These are phyloP conservation scores for Tricholoma matsutake DNA, from an alignment of 768 basidiomycete species.

Conservation along the genomic window DNA sequence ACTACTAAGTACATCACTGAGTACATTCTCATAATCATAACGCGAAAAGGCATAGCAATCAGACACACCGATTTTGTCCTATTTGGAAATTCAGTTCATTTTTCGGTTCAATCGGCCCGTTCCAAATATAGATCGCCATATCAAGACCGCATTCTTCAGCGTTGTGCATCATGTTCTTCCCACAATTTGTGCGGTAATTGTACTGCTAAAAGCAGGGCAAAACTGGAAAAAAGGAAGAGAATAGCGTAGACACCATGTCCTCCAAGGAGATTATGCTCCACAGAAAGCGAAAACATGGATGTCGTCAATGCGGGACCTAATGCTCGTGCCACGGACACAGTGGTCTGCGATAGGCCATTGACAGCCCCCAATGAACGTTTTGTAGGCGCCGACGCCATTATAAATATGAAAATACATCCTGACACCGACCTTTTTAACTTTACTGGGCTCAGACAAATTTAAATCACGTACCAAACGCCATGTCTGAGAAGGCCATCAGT, in stretches of 20 bases:
- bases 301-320: constrained; percentile 51
- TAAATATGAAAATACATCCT: constrained; percentile 53
- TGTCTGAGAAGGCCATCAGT: constrained; percentile 37
- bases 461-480: constrained; percentile 37
- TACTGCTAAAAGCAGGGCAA: constrained; percentile 34
- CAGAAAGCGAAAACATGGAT: constrained; percentile 52
- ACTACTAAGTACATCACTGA: neutral
- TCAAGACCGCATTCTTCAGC: neutral
- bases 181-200: constrained; percentile 41
- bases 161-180: constrained; percentile 20
- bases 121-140: neutral
- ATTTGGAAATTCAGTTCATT: neutral
- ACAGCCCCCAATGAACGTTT: constrained; percentile 52
- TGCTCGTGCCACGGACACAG: constrained; percentile 46
- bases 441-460: constrained; percentile 12
- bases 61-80: neutral
- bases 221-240: constrained; percentile 31
- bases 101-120: neutral
- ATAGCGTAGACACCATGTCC: constrained; percentile 51
- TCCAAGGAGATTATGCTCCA: constrained; percentile 43
- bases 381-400: constrained; percentile 51
- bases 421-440: neutral
- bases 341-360: constrained; percentile 55
- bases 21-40: neutral
- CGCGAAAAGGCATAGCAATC: neutral